These are phyloP conservation scores for Corylus avellana DNA, from an alignment of 306 rosid genomes.

Conservation along the genomic window DNA sequence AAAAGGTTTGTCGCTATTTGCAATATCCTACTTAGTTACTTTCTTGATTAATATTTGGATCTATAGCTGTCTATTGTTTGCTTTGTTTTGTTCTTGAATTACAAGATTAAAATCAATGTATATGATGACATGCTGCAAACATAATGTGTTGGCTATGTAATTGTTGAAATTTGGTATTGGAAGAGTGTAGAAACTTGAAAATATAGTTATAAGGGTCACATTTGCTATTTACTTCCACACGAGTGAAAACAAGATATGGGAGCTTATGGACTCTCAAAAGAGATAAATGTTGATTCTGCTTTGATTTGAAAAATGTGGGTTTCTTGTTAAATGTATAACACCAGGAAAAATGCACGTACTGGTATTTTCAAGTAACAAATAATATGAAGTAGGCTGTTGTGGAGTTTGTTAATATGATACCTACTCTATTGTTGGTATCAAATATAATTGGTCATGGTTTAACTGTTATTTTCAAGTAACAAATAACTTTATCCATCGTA, in stretches of 20 bases:
- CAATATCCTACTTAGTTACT: background rate
- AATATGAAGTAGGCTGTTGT: background rate
- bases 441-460: background rate
- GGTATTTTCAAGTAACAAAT: background rate
- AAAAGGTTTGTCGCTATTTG: constrained; percentile 34
- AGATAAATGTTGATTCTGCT: background rate
- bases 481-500: no score
- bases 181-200: background rate
- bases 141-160: background rate
- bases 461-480: no score
- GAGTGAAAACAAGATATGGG: background rate
- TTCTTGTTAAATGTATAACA: background rate
- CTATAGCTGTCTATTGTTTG: background rate
- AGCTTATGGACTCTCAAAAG: background rate
- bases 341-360: background rate
- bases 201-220: background rate
- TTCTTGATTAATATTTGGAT: background rate
- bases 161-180: background rate
- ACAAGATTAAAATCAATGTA: background rate
- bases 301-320: background rate
- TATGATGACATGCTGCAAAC: background rate
- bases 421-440: background rate
- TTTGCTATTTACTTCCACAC: background rate
- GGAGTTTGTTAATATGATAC: background rate
- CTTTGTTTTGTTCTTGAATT: background rate